Evolutionary conservation across 2,329 filamentous ascomycete genomes (phyloP).

Genomic region (Penicillium sp.): DNA sequence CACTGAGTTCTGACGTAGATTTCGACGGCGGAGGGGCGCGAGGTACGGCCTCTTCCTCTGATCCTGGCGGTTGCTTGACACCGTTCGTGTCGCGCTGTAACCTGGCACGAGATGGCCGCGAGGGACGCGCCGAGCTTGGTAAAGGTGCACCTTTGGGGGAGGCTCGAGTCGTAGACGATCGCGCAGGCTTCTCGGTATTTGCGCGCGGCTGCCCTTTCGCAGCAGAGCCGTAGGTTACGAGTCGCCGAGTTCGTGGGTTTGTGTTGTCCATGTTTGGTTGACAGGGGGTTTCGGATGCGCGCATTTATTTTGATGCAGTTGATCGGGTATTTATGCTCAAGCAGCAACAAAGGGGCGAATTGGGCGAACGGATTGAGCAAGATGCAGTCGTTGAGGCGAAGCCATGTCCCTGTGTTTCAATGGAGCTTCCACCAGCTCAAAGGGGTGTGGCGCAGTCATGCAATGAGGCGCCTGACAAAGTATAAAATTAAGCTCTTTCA

Average conservation of each 20-base stretch:
- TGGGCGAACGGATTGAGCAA: neutral
- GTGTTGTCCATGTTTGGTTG: constrained; percentile 19
- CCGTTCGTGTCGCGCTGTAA: constrained; percentile 3
- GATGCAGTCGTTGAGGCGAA: neutral
- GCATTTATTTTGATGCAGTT: neutral
- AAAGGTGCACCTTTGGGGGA: neutral
- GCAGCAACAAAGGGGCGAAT: neutral
- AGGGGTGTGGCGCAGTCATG: constrained; percentile 1
- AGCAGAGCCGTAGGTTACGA: constrained; percentile 40
- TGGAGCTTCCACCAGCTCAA: constrained; percentile 3
- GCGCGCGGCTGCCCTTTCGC: constrained; percentile 11
- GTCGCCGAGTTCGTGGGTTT: constrained; percentile 27
- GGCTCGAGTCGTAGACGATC: neutral
- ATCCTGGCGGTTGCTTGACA: constrained; percentile 4
- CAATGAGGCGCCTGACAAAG: neutral
- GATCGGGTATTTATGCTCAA: neutral
- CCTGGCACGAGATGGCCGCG: neutral
- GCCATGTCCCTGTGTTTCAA: constrained; percentile 6
- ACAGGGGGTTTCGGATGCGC: neutral
- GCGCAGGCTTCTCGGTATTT: constrained; percentile 1
- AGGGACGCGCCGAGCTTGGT: neutral
- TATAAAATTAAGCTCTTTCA: neutral
- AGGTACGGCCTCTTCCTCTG: neutral
- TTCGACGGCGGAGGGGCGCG: neutral
- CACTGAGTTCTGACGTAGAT: constrained; percentile 7